Evolutionary conservation across 2,329 filamentous ascomycete genomes (phyloP).

Genomic region (Alternaria metachromatica): DNA sequence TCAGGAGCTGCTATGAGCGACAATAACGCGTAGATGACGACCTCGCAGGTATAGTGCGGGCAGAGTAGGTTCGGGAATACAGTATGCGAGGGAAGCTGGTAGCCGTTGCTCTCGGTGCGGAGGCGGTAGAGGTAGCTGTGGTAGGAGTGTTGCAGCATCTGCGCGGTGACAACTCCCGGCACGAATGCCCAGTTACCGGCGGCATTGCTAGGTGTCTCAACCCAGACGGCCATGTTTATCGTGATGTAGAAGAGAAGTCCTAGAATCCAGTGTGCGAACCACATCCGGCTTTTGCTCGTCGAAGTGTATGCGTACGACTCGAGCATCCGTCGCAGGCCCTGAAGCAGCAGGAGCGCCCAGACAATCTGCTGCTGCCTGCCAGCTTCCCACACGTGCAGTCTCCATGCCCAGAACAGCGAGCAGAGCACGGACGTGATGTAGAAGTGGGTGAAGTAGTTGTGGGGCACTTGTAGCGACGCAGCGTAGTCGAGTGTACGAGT

Average conservation of each 20-base stretch:
- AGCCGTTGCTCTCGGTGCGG: conserved; percentile 62
- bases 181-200: conserved; percentile 59
- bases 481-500: conserved; percentile 56
- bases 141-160: conserved; percentile 72
- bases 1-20: conserved; percentile 74
- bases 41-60: conserved; percentile 92
- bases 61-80: conserved; percentile 77
- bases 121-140: conserved; percentile 56
- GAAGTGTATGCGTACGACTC: conserved; percentile 75
- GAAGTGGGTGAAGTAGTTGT: conserved; percentile 89
- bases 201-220: conserved; percentile 67
- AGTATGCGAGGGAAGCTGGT: conserved; percentile 77
- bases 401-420: conserved; percentile 76
- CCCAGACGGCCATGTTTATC: conserved; percentile 80
- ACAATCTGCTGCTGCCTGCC: conserved; percentile 66
- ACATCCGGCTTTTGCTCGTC: conserved; percentile 79
- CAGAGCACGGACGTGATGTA: conserved; percentile 75
- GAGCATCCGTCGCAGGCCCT: conserved; percentile 76
- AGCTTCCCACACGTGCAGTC: conserved; percentile 58
- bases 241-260: conserved; percentile 78
- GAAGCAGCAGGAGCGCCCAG: conserved; percentile 76
- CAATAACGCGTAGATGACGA: conserved; percentile 80
- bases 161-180: conserved; percentile 72
- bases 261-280: conserved; percentile 80
- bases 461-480: conserved; percentile 72